Conservation (phyloP, 2,329 filamentous ascomycete genomes). For the Ceratocystis colombiana region DNA sequence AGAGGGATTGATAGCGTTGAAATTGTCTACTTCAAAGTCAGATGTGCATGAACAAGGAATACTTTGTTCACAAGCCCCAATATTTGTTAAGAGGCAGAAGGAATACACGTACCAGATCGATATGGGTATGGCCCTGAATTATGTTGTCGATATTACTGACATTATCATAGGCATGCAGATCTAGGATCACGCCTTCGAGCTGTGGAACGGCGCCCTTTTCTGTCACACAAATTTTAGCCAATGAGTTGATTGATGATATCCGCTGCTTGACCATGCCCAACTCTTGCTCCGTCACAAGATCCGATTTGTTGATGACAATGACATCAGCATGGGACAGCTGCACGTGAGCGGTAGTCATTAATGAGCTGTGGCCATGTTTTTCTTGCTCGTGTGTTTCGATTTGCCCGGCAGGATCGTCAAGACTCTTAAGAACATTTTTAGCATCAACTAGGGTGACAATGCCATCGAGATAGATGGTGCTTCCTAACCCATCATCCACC, state of each 20-base stretch:
- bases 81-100: background rate
- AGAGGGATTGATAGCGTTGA: conserved; percentile 68
- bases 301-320: conserved; percentile 85
- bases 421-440: conserved; percentile 73
- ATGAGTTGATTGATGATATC: conserved; percentile 75
- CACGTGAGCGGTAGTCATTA: conserved; percentile 85
- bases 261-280: conserved; percentile 59
- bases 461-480: conserved; percentile 90
- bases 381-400: conserved; percentile 45
- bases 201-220: conserved; percentile 68
- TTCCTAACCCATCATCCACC: conserved; percentile 92
- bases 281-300: conserved; percentile 63
- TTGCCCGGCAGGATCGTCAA: conserved; percentile 60
- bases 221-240: conserved; percentile 76
- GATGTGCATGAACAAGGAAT: background rate
- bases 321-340: conserved; percentile 97
- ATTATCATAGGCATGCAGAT: conserved; percentile 85
- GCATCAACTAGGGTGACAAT: conserved; percentile 94
- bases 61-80: background rate
- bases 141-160: conserved; percentile 62
- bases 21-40: conserved; percentile 52
- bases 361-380: conserved; percentile 50
- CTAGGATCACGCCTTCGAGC: conserved; percentile 76
- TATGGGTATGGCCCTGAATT: conserved; percentile 73
- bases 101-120: conserved; percentile 60